Conservation (phyloP, 805 yeast species). For the Millerozyma acaciae region DNA sequence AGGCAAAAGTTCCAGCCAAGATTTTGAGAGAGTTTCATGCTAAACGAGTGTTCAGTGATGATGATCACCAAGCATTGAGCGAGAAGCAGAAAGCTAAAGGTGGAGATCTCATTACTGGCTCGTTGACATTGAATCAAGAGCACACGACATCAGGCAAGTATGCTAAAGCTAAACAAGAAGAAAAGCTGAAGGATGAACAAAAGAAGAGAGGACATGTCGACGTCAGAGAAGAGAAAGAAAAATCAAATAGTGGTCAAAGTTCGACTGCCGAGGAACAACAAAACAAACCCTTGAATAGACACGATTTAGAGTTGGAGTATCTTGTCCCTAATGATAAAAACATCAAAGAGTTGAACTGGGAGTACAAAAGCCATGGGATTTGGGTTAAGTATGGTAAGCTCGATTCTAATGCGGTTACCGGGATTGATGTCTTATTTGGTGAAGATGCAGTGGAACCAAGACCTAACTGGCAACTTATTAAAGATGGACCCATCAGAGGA, state of each 20-base stretch:
- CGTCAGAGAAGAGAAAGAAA: slow-evolving; percentile 4
- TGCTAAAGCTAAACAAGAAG: slow-evolving; percentile 4
- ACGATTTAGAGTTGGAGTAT: slow-evolving; percentile 14
- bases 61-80: slow-evolving; percentile 16
- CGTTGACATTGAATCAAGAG: slow-evolving; percentile 12
- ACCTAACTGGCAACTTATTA: slow-evolving; percentile 55
- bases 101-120: slow-evolving; percentile 5
- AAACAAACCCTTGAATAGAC: slow-evolving; percentile 13
- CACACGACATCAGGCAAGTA: slow-evolving; percentile 9
- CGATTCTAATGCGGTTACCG: slow-evolving; percentile 43
- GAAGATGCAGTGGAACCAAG: slow-evolving; percentile 73
- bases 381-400: slow-evolving; percentile 56
- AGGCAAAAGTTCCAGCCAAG: slow-evolving; percentile 23
- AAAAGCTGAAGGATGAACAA: slow-evolving; percentile 3
- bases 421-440: slow-evolving; percentile 70
- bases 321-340: slow-evolving; percentile 34
- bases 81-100: slow-evolving; percentile 6
- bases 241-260: not conserved
- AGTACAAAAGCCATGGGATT: slow-evolving; percentile 42
- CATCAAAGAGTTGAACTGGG: slow-evolving; percentile 44
- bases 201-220: slow-evolving; percentile 1
- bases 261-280: not conserved
- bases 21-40: slow-evolving; percentile 27
- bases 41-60: slow-evolving; percentile 23
- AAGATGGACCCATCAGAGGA: slow-evolving; percentile 17